phyloP scores from a whole-genome alignment of 2,329 filamentous ascomycete species.

The Alternaria dauci region DNA sequence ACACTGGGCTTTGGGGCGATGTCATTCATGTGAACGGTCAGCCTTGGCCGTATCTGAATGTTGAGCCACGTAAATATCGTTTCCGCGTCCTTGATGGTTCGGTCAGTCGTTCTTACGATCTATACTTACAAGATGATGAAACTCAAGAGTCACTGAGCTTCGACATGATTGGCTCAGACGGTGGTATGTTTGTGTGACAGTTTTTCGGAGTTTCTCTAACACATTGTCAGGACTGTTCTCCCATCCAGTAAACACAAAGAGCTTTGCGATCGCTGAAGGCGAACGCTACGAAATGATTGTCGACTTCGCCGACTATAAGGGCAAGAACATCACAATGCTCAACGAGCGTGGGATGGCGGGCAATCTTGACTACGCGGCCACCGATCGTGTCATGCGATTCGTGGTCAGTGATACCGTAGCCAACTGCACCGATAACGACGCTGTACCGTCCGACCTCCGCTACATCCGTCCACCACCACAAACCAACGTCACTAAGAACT shows the following conservation, averaged over 20 bases:
- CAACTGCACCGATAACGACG: constrained; percentile 34
- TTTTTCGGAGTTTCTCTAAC: not conserved
- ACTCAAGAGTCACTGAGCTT: constrained; percentile 54
- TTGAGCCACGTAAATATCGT: constrained; percentile 67
- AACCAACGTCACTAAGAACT: constrained; percentile 30
- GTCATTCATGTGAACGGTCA: constrained; percentile 67
- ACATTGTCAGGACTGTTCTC: constrained; percentile 54
- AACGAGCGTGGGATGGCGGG: constrained; percentile 56
- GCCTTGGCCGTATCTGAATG: constrained; percentile 66
- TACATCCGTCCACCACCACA: constrained; percentile 35
- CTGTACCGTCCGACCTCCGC: constrained; percentile 38
- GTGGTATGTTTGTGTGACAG: constrained; percentile 40
- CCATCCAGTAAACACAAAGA: constrained; percentile 54
- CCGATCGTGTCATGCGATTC: constrained; percentile 51
- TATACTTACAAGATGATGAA: constrained; percentile 55
- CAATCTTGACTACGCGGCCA: constrained; percentile 61
- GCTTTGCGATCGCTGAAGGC: constrained; percentile 62
- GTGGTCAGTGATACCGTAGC: constrained; percentile 53
- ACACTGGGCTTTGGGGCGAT: constrained; percentile 63
- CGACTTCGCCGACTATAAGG: constrained; percentile 61
- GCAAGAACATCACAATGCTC: constrained; percentile 59
- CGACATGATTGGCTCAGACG: constrained; percentile 63
- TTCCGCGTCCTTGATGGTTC: constrained; percentile 61
- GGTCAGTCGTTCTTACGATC: constrained; percentile 52
- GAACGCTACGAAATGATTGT: constrained; percentile 67